These are phyloP conservation scores for Elongisporangium prolatum DNA, from an alignment of 352 stramenopile species.

Conservation along the genomic window DNA sequence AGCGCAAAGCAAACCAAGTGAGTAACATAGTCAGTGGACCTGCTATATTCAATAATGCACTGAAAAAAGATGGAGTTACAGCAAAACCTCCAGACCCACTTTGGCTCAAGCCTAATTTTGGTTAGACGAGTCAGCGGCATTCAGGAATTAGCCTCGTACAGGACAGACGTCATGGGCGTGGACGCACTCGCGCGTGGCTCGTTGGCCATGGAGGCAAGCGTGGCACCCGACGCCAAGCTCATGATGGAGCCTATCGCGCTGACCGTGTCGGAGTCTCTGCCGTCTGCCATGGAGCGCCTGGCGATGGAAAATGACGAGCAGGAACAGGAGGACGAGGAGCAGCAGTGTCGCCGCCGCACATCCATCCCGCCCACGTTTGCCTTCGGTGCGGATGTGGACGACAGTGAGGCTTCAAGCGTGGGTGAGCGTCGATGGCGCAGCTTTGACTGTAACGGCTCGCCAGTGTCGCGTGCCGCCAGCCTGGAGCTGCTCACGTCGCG, in stretches of 20 bases:
- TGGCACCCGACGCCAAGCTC: background rate
- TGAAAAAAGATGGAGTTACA: background rate
- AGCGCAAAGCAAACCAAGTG: background rate
- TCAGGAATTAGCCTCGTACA: background rate
- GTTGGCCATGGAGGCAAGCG: constrained; percentile 6
- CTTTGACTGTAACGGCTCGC: constrained; percentile 37
- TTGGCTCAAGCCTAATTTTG: background rate
- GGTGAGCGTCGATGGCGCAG: constrained; percentile 57
- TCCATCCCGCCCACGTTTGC: constrained; percentile 65
- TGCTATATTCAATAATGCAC: background rate
- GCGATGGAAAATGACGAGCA: constrained; percentile 13
- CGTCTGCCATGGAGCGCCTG: background rate
- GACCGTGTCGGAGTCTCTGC: background rate
- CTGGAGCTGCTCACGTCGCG: constrained; percentile 33
- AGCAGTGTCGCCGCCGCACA: constrained; percentile 36
- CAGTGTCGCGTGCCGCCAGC: constrained; percentile 20
- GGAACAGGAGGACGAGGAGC: constrained; percentile 16
- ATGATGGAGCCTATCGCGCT: background rate
- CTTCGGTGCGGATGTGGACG: constrained; percentile 22
- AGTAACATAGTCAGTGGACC: background rate
- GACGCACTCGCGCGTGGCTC: constrained; percentile 14
- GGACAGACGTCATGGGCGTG: constrained; percentile 16
- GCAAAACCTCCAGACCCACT: background rate
- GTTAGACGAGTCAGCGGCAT: background rate
- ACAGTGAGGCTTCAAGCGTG: constrained; percentile 8